phyloP scores from a whole-genome alignment of 2,329 filamentous ascomycete species.

The Tolypocladium tropicale region DNA sequence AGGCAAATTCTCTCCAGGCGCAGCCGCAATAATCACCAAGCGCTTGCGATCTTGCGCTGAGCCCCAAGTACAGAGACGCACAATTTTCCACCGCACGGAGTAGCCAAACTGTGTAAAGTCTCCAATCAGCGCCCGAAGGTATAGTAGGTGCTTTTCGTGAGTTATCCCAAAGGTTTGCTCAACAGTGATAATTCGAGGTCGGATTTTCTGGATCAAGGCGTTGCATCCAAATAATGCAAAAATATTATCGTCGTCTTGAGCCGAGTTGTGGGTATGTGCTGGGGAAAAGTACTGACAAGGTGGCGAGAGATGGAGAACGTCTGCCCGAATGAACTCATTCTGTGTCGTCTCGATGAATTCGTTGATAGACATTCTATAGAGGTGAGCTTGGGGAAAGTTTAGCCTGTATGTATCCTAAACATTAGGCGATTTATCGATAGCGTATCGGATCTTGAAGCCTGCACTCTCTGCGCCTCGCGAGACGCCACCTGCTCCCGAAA shows the following conservation, averaged over 20 bases:
- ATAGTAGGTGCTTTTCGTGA: slow-evolving; percentile 37
- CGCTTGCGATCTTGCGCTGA: slow-evolving; percentile 38
- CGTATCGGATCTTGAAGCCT: slow-evolving; percentile 49
- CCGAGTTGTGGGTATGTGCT: slow-evolving; percentile 58
- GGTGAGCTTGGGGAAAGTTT: slow-evolving; percentile 44
- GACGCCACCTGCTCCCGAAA: slow-evolving; percentile 63
- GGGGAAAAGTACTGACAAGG: slow-evolving; percentile 71
- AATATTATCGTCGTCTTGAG: slow-evolving; percentile 59
- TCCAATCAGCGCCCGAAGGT: slow-evolving; percentile 49
- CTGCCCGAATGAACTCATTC: slow-evolving; percentile 33
- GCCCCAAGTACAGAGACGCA: slow-evolving; percentile 41
- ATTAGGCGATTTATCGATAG: slow-evolving; percentile 49
- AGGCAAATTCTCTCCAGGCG: slow-evolving; percentile 62
- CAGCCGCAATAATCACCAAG: slow-evolving; percentile 46
- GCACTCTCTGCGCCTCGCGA: slow-evolving; percentile 50
- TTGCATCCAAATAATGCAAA: slow-evolving; percentile 44
- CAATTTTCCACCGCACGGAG: slow-evolving; percentile 57
- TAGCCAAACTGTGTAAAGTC: slow-evolving; percentile 57
- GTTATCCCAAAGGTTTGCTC: slow-evolving; percentile 69
- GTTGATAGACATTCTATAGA: slow-evolving; percentile 37
- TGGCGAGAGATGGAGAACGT: slow-evolving; percentile 65
- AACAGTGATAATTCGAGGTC: slow-evolving; percentile 62
- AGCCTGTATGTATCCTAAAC: slow-evolving; percentile 47
- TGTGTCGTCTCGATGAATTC: slow-evolving; percentile 32
- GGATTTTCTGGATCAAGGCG: slow-evolving; percentile 43